Evolutionary conservation across 148 eudicot species (phyloP), one percentile per base, ranked within the genome.

Genomic region (Rhododendron vialii): DNA sequence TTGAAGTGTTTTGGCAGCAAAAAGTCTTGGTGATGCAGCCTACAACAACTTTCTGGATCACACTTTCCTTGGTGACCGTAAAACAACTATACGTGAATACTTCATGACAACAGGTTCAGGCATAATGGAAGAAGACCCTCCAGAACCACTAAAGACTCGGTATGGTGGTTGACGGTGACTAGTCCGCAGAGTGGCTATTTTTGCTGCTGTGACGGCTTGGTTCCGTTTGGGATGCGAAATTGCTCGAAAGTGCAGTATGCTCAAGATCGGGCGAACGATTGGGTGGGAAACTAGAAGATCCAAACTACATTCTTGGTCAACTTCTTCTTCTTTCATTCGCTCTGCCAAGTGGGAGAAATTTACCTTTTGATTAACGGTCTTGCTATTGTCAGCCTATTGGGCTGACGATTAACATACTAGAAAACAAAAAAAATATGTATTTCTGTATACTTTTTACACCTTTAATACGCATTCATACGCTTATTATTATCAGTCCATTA

Each of bases 41-140:
- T 93, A 92, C 85, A 82, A 92, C 87, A 94, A 94, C 87, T 95
- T 97, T 86, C 86, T 97, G 48, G 99, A 97, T 90, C 98, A 97
- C 83, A 95, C 98, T 14, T 97, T 86, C 85, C 95, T 97, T 17
- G 96, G 93, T 55, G 94, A 97, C 88, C 95, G 98, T 77, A 89
- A 89, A 90, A 95, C 98, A 43, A 95, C 95, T n/a, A 95, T 97
- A 45, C 93, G 96, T 5, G 88, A 93, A 63, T 92, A 95, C 91
- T 91, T 97, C 65, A 89, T 91, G 13, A 93, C 95, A 45, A 85
- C 92, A 69, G 98, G 98, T 61, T 92, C 91, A n/a, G 95, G 98
- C 83, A 93, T 97, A 77, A 97, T 97, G 99, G 99, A 95, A 89
- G 99, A 97, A 89, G 98, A 95, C 86, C 99, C 99, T 69, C 98